These are phyloP conservation scores for Xylaria telfairii DNA, from an alignment of 495 filamentous ascomycete genomes.

Conservation along the genomic window DNA sequence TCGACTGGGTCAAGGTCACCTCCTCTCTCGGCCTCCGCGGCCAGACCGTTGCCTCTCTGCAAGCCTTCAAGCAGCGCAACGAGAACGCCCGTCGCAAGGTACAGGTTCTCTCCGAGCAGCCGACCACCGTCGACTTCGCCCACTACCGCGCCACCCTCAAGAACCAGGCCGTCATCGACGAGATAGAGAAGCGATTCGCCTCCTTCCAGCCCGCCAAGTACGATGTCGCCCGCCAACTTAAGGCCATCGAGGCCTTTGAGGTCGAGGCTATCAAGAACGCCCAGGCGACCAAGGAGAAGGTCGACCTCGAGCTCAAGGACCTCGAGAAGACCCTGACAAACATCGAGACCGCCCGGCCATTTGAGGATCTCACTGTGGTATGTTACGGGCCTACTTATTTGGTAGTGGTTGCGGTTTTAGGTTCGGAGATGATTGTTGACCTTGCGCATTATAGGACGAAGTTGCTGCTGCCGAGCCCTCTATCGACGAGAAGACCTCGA, in stretches of 20 bases:
- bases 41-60: constrained; percentile 85
- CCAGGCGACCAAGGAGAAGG: constrained; percentile 90
- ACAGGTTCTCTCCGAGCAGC: constrained; percentile 73
- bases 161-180: constrained; percentile 91
- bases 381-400: constrained; percentile 48
- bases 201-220: constrained; percentile 89
- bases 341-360: constrained; percentile 94
- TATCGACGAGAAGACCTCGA: constrained; percentile 90
- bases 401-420: constrained; percentile 15
- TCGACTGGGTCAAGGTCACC: constrained; percentile 95
- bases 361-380: constrained; percentile 98
- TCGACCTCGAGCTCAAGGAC: constrained; percentile 90
- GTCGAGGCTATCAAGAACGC: constrained; percentile 95
- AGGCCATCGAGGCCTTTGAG: constrained; percentile 98
- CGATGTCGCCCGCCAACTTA: constrained; percentile 89
- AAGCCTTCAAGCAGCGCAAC: constrained; percentile 99
- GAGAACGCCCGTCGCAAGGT: constrained; percentile 97
- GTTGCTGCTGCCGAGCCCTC: constrained; percentile 90
- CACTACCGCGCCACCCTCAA: constrained; percentile 91
- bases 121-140: constrained; percentile 87
- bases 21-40: constrained; percentile 94
- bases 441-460: constrained; percentile 72
- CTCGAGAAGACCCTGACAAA: constrained; percentile 93
- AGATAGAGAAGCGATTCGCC: constrained; percentile 94
- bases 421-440: constrained; percentile 21